phyloP scores from a whole-genome alignment of 2,329 filamentous ascomycete genomes.

The Penicillium sp. region DNA sequence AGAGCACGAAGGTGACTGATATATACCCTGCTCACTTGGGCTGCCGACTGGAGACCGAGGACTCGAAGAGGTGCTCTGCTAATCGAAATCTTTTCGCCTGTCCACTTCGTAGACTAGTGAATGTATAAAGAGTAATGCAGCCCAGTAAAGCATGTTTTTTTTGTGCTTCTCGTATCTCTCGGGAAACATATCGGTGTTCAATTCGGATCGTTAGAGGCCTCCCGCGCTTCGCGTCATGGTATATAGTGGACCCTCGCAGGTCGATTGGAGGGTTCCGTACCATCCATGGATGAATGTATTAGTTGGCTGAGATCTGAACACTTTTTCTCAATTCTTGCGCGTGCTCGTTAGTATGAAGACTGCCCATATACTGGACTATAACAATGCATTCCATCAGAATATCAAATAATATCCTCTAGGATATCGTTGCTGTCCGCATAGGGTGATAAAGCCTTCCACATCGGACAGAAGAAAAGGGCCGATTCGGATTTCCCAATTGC shows the following conservation, averaged over 20 bases:
- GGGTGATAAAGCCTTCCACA: slow-evolving; percentile 10
- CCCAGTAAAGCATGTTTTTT: slow-evolving; percentile 17
- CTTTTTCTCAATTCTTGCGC: slow-evolving; percentile 1
- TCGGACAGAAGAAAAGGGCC: slow-evolving; percentile 12
- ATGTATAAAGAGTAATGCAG: slow-evolving; percentile 12
- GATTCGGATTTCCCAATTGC: slow-evolving; percentile 16
- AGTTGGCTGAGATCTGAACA: slow-evolving; percentile 4
- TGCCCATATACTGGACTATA: slow-evolving; percentile 8
- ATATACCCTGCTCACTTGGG: not conserved
- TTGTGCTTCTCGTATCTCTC: slow-evolving; percentile 15
- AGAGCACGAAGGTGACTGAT: too few relatives aligned
- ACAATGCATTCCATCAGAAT: slow-evolving; percentile 14
- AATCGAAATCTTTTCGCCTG: not conserved
- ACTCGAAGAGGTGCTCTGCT: not conserved
- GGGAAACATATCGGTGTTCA: slow-evolving; percentile 3
- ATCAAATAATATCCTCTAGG: slow-evolving; percentile 15
- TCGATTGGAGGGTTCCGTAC: slow-evolving; percentile 5
- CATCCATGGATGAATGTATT: slow-evolving; percentile 7
- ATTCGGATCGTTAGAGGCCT: not conserved
- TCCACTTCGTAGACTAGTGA: slow-evolving; percentile 11
- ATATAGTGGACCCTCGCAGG: slow-evolving; percentile 4
- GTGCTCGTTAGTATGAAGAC: slow-evolving; percentile 1
- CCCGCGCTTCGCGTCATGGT: slow-evolving; percentile 2
- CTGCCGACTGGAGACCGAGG: not conserved
- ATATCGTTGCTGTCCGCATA: slow-evolving; percentile 2